Evolutionary conservation across 2,329 filamentous ascomycete genomes (phyloP).

Genomic region (Botrytis porri): DNA sequence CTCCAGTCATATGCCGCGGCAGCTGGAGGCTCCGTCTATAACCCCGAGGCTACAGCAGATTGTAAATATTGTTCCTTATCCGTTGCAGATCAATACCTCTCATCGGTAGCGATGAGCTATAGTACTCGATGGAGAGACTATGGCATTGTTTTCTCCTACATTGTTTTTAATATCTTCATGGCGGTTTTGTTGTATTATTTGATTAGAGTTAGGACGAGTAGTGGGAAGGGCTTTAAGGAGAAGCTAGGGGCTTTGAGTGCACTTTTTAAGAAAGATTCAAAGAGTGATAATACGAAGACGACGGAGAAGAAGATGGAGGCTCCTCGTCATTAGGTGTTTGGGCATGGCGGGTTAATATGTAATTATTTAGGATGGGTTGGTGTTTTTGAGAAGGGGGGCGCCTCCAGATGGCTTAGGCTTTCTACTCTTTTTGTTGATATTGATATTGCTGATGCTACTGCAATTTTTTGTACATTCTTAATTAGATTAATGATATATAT

Average conservation of each 20-base stretch:
- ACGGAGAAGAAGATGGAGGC: slow-evolving; percentile 20
- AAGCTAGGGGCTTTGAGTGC: slow-evolving; percentile 20
- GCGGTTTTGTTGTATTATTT: slow-evolving; percentile 55
- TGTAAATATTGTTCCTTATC: slow-evolving; percentile 61
- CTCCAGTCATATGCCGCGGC: slow-evolving; percentile 48
- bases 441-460: background rate
- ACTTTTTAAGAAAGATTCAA: slow-evolving; percentile 26
- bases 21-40: slow-evolving; percentile 52
- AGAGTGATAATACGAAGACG: slow-evolving; percentile 30
- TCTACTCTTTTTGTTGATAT: background rate
- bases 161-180: slow-evolving; percentile 53
- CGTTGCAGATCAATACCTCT: slow-evolving; percentile 51
- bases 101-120: slow-evolving; percentile 50
- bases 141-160: slow-evolving; percentile 58
- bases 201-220: slow-evolving; percentile 38
- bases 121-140: slow-evolving; percentile 65
- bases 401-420: background rate
- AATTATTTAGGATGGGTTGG: background rate
- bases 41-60: slow-evolving; percentile 45
- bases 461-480: background rate
- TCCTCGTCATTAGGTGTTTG: background rate
- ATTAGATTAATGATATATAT: background rate
- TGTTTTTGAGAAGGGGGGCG: background rate
- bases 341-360: background rate
- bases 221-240: slow-evolving; percentile 23